Evolutionary conservation across 2,329 filamentous ascomycete genomes (phyloP).

Genomic region (Fonsecaea monophora): DNA sequence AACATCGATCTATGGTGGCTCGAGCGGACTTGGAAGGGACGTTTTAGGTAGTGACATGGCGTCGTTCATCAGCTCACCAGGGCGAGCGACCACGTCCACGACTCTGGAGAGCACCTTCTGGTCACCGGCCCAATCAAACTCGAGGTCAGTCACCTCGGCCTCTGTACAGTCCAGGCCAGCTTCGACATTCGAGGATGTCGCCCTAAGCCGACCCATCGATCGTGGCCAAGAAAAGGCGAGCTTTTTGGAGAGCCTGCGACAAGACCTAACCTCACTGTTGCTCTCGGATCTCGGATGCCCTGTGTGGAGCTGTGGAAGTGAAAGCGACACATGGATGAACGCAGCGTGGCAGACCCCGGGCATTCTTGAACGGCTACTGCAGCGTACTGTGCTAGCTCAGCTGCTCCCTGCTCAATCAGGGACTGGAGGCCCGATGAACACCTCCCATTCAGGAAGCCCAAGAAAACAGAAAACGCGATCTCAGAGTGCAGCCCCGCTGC

Average conservation of each 20-base stretch:
- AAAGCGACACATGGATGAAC: conserved; percentile 87
- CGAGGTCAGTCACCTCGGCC: conserved; percentile 47
- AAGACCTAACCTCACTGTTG: conserved; percentile 80
- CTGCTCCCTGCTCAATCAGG: conserved; percentile 29
- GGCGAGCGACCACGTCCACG: conserved; percentile 70
- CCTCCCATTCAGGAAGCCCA: not conserved
- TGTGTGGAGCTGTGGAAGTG: conserved; percentile 85
- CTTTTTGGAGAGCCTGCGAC: conserved; percentile 79
- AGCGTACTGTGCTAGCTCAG: conserved; percentile 47
- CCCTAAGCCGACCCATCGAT: conserved; percentile 56
- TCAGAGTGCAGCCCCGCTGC: conserved; percentile 22
- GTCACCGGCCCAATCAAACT: conserved; percentile 73
- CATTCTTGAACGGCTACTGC: conserved; percentile 51
- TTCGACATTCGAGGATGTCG: conserved; percentile 42
- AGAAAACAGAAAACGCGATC: conserved; percentile 19
- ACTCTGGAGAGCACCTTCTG: conserved; percentile 85
- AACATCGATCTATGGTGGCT: conserved; percentile 72
- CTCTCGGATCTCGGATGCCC: conserved; percentile 88
- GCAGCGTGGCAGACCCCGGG: conserved; percentile 67
- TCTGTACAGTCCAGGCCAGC: conserved; percentile 43
- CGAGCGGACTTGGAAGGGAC: conserved; percentile 64
- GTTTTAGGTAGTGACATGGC: conserved; percentile 68
- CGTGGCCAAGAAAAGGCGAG: conserved; percentile 70
- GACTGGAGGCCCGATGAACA: not conserved
- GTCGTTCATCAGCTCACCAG: conserved; percentile 63